Evolutionary conservation across 73 alveolate species (phyloP), one percentile per base, ranked within the genome.

Genomic region (Tetrahymena malaccensis): DNA sequence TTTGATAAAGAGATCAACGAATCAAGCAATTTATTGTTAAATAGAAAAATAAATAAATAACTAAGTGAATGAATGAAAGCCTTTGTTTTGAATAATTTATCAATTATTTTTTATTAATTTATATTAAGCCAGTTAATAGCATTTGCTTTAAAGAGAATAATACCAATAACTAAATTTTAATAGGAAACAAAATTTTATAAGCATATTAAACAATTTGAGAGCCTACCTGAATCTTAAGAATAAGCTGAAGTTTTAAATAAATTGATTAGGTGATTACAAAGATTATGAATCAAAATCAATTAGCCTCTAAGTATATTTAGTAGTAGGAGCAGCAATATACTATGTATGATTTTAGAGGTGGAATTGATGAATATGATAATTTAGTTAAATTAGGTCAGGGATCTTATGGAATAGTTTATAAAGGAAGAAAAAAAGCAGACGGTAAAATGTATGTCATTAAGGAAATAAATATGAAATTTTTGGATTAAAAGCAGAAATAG

Each of bases 311-410:
- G 58, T 8, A 44, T n/a, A 27, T 31, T 12, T 70, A 70, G 89
- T 31, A 70, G 37, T 17, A 27, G 17, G 40, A 70, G 4, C 12
- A 70, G 37, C 31, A 70, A 70, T 70, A 70, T 70, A 12, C 89
- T 27, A 70, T 70, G 89, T 15, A 3, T 27, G 89, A 70, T 70
- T 70, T 70, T 70, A 70, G 89, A 70, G 89, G 34, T 70, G 89
- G 89, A 70, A 70, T 70, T 70, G 89, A 70, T 12, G 89, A 70
- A 12, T 70, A 70, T 70, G 89, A 70, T n/a, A 70, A 27, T 27
- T 70, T 70, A 70, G 34, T 96, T 96, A 85, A 96, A 40, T 94
- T 96, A 25, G 98, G 98, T n/a, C 34, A 94, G 85, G 98, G 98
- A 35, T 94, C 98, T 4, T 97, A 94, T 85, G 98, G 98, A 19